Base-by-base conservation (phyloP, 805 yeast genomes). In the Pichia scutulata region DNA sequence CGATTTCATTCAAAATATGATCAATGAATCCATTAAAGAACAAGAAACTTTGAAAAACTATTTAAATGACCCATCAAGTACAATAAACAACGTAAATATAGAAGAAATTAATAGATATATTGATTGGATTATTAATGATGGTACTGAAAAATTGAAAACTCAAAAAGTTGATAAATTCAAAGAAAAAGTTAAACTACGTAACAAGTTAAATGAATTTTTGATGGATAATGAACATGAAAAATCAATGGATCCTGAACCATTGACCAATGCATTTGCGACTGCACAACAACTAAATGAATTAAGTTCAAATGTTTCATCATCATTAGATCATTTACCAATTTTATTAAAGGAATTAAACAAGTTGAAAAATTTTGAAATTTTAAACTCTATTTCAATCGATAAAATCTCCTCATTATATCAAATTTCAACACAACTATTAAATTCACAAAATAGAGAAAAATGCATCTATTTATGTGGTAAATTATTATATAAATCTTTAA, bases 381-480 rank as follows among this genome's bases (percentile, higher is more conserved):
- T 53, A 10, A 44, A 52, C 8, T 45, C 48, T n/a, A 49, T 71
- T 2, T 63, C 73, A 1, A 48, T 74, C 4, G 75, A 71, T 8
- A 62, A 66, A 43, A 54, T 67, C 43, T 66, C 63, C 0, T 53
- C 64, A n/a, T 55, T 70, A 2, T 77, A 74, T 54, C 72, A 71
- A 40, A 45, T 73, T 6, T 64, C 77, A 0, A 71, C 75, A 37
- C 64, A 68, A 43, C 48, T 75, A 1, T 61, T 68, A 7, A 59
- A 66, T 23, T 64, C 64, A n/a, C 58, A 60, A 12, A 28, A 55
- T 48, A 57, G 73, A 54, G 60, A 59, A 37, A 53, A 63, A 54
- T 70, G 75, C 40, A 55, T 73, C 46, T 66, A 64, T 50, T 51
- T 66, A 22, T 55, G 76, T 2, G 81, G 80, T 3, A 68, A 67